These are phyloP conservation scores for Nakazawaea pomicola DNA, from an alignment of 805 yeast genomes.

Conservation along the genomic window DNA sequence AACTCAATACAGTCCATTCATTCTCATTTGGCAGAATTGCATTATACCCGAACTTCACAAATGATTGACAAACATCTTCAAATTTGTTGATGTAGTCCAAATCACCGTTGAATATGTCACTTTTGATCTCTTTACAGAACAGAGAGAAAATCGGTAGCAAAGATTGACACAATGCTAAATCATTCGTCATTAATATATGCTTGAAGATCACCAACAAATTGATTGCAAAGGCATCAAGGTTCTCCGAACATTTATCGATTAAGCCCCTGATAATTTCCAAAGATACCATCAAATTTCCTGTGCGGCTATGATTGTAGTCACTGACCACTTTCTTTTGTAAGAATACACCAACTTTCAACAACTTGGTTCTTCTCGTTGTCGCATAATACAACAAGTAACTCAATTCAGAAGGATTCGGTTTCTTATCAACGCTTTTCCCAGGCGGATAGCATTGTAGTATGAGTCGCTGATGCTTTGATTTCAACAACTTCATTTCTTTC, in stretches of 20 bases:
- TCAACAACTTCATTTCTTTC: slow-evolving; percentile 30
- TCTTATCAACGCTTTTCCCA: slow-evolving; percentile 80
- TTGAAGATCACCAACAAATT: slow-evolving; percentile 59
- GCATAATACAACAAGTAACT: slow-evolving; percentile 87
- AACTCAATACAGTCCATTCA: slow-evolving; percentile 42
- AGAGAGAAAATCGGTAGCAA: slow-evolving; percentile 42
- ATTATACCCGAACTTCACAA: slow-evolving; percentile 21
- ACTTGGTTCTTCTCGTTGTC: slow-evolving; percentile 79
- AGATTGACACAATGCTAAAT: slow-evolving; percentile 54
- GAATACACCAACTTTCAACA: slow-evolving; percentile 79
- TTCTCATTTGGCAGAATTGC: slow-evolving; percentile 25
- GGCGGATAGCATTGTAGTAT: slow-evolving; percentile 91
- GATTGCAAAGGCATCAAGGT: slow-evolving; percentile 75
- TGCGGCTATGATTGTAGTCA: slow-evolving; percentile 56
- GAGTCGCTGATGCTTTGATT: slow-evolving; percentile 85
- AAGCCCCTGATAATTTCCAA: slow-evolving; percentile 64
- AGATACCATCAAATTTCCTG: slow-evolving; percentile 84
- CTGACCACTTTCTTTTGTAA: slow-evolving; percentile 53
- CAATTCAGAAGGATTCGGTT: slow-evolving; percentile 88
- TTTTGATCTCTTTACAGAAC: slow-evolving; percentile 32
- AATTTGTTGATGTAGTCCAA: slow-evolving; percentile 36
- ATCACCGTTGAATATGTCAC: slow-evolving; percentile 42
- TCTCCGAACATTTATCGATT: slow-evolving; percentile 72
- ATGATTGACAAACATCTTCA: slow-evolving; percentile 21
- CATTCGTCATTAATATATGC: slow-evolving; percentile 48